Base-by-base conservation (phyloP, 441 rosid genomes). In the Jatropha podagrica region DNA sequence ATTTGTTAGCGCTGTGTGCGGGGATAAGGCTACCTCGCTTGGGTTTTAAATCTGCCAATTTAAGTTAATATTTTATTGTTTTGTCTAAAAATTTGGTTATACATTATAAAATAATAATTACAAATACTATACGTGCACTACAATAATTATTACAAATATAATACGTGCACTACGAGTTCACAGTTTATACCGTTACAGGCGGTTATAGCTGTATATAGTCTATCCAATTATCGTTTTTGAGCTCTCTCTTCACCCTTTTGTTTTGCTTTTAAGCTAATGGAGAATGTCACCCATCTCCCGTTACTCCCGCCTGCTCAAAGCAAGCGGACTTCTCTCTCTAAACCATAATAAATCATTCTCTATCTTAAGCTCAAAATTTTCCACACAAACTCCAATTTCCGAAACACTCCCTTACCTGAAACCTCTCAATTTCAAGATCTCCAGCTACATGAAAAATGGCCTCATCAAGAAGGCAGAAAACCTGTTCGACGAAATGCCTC, bases 401-500 rank as follows among this genome's bases (percentile, higher is more conserved):
- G 12, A 46, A 59, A 14, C 71, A 20, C 49, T 59, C 7, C 74
- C 72, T 20, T 71, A 79, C 40, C 69, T 83, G 23, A 81, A 81
- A 63, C 78, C 82, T 49, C 75, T 71, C 60, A 85, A 83, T 51
- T 69, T 72, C 66, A 69, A 72, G 78, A 72, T 79, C 40, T 77
- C 82, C 0, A 6, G 0, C 59, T 71, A 15, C 58, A 83, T 81
- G 86, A 83, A 55, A 78, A 76, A 69, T 72, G 85, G 82, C 49
- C 63, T 68, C 17, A 49, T 78, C 62, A n/a, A 48, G 11, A 77
- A 85, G 70, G 88, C 86, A 9, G 73, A 76, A 74, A 59, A 78
- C 15, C 65, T 85, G 83, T 85, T 85, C 74, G 86, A 83, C 55
- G 75, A 81, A 83, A 81, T 85, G 88, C 82, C 80, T 58, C 79